Evolutionary conservation across 768 basidiomycete species (phyloP).

Genomic region (Krasilnikovozyma curviuscula): DNA sequence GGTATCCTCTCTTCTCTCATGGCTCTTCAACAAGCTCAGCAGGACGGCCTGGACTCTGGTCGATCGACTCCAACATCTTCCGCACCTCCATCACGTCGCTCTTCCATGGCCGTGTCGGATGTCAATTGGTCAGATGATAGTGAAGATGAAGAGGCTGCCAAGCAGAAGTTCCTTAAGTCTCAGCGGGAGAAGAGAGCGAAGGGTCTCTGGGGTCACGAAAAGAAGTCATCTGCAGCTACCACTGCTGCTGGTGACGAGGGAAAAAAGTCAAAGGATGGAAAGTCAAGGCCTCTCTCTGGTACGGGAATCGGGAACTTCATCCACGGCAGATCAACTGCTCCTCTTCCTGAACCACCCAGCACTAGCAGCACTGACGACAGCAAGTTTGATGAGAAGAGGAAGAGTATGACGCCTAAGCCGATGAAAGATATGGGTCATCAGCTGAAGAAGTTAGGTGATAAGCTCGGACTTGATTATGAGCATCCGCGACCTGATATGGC

Average conservation of each 20-base stretch:
- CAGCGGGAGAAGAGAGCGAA: constrained; percentile 1
- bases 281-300: not conserved
- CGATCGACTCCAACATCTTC: not conserved
- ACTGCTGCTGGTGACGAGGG: constrained; percentile 16
- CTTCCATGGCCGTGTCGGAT: not conserved
- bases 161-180: constrained; percentile 6
- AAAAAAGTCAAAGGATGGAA: not conserved
- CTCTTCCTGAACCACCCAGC: constrained; percentile 19
- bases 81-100: not conserved
- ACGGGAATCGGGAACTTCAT: not conserved
- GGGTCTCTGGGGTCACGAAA: not conserved
- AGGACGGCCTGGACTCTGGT: constrained; percentile 16
- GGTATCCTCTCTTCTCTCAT: constrained; percentile 50
- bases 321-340: not conserved
- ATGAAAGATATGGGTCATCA: constrained; percentile 11
- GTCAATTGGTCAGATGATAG: constrained; percentile 9
- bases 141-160: too few relatives aligned
- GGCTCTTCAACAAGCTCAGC: constrained; percentile 29
- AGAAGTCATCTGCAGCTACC: constrained; percentile 17
- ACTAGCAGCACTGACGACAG: constrained; percentile 16
- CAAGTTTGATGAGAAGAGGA: constrained; percentile 4
- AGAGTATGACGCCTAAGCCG: constrained; percentile 1
- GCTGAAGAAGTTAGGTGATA: constrained; percentile 13
- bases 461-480: constrained; percentile 16
- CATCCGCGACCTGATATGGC: constrained; percentile 27